Evolutionary conservation across 1,284 basidiomycete genomes (phyloP), one percentile per base, ranked within the genome.

Genomic region (Ganoderma resinaceum): DNA sequence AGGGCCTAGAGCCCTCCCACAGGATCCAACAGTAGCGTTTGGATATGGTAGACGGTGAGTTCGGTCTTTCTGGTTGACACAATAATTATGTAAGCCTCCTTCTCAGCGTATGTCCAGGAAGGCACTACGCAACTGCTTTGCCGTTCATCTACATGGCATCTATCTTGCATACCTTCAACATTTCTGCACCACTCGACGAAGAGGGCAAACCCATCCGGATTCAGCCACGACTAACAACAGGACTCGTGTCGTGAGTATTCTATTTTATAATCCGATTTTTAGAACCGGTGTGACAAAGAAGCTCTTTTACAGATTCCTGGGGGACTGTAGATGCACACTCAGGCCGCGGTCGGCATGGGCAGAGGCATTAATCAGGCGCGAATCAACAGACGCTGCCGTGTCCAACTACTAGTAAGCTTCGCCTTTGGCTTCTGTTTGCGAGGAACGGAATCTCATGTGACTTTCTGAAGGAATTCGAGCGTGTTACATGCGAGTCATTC

Each of bases 21-120:
- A 69, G 58, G 77, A 80, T 66, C 79, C 80, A n/a, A 68, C 67
- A 9, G 70, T 72, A 8, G 70, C 73, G 1, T 82, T 81, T 65
- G 82, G 80, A 2, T 82, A 70, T 58, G 81, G 82, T 12, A 70
- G 81, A 18, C 68, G 81, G 80, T 79, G 40, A 2, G 66, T 63
- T 37, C 26, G 1, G 35, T 3, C 16, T 33, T 57, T 18, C 5
- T 57, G 31, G 18, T 33, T n/a, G 31, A 18, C 53, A 31, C 20
- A 11, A 57, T 16, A 35, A 11, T 20, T 29, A 33, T 16, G 42
- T 29, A 12, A 52, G 6, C 20, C 26, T 12, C 0, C 29, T 18
- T 35, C 35, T 18, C 14, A 57, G 53, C 5, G 26, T 35, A n/a
- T 73, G 70, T 37, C 65, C 70, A 1, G 72, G 66, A 3, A 26